These are phyloP conservation scores for Halteria grandinella DNA, from an alignment of 73 alveolate genomes.

Conservation along the genomic window DNA sequence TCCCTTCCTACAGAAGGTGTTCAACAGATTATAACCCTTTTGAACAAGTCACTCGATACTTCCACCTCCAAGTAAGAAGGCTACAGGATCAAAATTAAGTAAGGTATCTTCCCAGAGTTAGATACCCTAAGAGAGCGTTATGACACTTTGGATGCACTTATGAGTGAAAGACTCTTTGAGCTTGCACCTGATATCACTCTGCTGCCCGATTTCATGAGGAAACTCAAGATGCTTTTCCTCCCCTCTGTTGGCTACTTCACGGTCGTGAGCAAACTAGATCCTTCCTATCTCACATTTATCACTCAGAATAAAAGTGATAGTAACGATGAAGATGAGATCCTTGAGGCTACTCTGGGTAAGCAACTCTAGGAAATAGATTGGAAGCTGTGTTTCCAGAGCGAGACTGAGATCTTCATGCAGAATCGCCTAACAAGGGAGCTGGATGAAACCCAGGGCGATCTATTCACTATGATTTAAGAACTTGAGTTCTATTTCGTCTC, in stretches of 20 bases:
- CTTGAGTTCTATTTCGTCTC: constrained; percentile 11
- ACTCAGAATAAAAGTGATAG: not conserved
- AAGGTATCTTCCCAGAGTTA: not conserved
- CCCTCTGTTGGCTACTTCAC: constrained; percentile 28
- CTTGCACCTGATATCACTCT: not conserved
- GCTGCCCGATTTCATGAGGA: not conserved
- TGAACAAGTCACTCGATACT: too few relatives aligned
- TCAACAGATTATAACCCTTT: too few relatives aligned
- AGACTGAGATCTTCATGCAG: constrained; percentile 20
- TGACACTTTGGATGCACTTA: not conserved
- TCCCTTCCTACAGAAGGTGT: not conserved
- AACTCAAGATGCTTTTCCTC: constrained; percentile 7
- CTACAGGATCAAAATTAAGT: not conserved
- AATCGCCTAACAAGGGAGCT: not conserved
- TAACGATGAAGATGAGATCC: constrained; percentile 1
- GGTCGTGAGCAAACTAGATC: not conserved
- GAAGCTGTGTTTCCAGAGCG: constrained; percentile 3
- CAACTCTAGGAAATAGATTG: not conserved
- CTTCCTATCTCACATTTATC: not conserved
- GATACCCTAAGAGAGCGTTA: not conserved
- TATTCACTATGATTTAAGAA: constrained; percentile 4
- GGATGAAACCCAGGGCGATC: constrained; percentile 1
- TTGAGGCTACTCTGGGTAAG: not conserved
- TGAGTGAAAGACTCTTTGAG: not conserved
- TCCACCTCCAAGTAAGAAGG: too few relatives aligned